Evolutionary conservation across 371 early-diverging fungal genomes (phyloP).

Genomic region (Rhizopus microsporus): DNA sequence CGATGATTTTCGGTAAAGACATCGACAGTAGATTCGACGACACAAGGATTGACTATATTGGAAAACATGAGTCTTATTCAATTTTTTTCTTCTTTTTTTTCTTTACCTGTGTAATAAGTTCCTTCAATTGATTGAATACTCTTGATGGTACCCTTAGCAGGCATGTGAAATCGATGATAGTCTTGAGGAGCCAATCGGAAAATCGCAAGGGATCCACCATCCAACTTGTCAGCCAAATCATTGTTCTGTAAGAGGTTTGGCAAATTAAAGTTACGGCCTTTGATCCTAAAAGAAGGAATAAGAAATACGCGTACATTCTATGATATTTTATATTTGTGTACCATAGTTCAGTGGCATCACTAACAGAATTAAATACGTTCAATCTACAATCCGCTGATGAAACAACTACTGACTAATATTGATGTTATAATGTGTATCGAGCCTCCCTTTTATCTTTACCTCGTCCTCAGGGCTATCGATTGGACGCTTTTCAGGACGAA

Average conservation of each 20-base stretch:
- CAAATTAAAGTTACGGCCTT: constrained; percentile 68
- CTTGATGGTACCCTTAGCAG: constrained; percentile 58
- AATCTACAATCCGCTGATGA: constrained; percentile 74
- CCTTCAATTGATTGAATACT: constrained; percentile 24
- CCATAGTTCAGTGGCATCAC: constrained; percentile 62
- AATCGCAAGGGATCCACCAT: constrained; percentile 64
- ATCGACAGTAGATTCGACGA: constrained; percentile 40
- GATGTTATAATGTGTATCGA: neutral
- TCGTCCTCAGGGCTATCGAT: constrained; percentile 50
- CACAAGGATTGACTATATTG: constrained; percentile 48
- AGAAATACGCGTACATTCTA: neutral
- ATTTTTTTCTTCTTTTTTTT: neutral
- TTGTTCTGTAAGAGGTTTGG: constrained; percentile 51
- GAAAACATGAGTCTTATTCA: neutral
- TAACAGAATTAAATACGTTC: constrained; percentile 56
- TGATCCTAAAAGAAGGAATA: constrained; percentile 43
- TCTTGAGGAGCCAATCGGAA: constrained; percentile 81
- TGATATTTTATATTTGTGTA: constrained; percentile 14
- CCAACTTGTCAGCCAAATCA: constrained; percentile 46
- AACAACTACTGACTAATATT: constrained; percentile 31
- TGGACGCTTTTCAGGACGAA: constrained; percentile 61
- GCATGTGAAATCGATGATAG: constrained; percentile 78
- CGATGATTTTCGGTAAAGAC: constrained; percentile 56
- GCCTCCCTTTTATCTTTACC: constrained; percentile 13
- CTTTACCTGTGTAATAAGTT: constrained; percentile 40